Evolutionary conservation across 345 rosid species (phyloP).

Genomic region (Eucalyptus shirleyi): DNA sequence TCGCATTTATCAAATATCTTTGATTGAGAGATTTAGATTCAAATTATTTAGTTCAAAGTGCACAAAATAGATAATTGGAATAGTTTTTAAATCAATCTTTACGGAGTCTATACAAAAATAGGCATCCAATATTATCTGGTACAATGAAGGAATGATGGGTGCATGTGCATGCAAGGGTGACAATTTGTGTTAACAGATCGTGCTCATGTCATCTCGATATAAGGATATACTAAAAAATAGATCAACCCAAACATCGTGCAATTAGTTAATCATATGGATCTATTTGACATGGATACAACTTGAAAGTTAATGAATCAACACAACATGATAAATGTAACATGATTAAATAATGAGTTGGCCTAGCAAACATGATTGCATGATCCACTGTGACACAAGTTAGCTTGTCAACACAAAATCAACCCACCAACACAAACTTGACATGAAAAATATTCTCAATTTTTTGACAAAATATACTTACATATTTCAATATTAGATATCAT

Average conservation of each 20-base stretch:
- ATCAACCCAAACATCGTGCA: not conserved
- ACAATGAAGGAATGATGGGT: too few species aligned
- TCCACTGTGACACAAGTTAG: fast-evolving
- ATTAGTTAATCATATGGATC: not conserved
- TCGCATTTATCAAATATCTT: too few species aligned
- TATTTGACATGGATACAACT: not conserved
- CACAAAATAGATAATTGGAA: too few species aligned
- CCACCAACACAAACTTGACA: not conserved
- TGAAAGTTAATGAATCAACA: not conserved
- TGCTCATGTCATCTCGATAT: too few species aligned
- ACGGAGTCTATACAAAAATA: too few species aligned
- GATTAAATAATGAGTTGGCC: not conserved
- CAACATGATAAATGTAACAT: not conserved
- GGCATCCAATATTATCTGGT: too few species aligned
- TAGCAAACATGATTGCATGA: not conserved
- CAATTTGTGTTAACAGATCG: fast-evolving
- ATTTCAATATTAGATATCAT: not conserved
- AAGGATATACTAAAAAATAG: too few species aligned
- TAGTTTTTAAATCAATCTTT: too few species aligned
- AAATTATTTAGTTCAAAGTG: too few species aligned
- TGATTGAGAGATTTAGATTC: too few species aligned
- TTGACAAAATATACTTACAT: not conserved
- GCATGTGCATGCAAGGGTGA: too few species aligned
- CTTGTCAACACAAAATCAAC: not conserved
- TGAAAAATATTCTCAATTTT: not conserved